A percentile compares a stretch with the other conserved stretches of the same genome.
Evolutionary conservation across 192 early-diverging fungal species (phyloP).

Genomic region (Geranomyces michiganensis): DNA sequence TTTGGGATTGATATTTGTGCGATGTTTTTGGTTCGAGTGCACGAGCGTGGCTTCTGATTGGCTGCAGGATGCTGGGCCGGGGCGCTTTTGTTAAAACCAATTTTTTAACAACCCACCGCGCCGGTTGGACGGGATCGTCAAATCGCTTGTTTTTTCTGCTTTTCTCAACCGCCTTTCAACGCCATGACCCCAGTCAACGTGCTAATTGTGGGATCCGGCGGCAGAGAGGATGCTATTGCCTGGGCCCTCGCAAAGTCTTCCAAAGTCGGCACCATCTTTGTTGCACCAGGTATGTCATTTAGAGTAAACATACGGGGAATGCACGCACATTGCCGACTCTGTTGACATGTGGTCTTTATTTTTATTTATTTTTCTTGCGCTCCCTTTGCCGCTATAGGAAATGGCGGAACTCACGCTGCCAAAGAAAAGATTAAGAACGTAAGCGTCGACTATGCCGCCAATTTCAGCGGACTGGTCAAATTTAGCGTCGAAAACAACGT

Average conservation of each 20-base stretch:
- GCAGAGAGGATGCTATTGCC: slow-evolving; percentile 95
- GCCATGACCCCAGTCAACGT: slow-evolving; percentile 42
- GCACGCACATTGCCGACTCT: background rate
- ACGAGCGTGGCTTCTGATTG: no score
- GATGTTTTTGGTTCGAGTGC: no score
- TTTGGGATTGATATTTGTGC: no score
- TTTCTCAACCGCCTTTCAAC: no score
- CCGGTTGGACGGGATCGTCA: no score
- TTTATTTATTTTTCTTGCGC: background rate
- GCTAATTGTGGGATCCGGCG: slow-evolving; percentile 90
- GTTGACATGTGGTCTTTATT: background rate
- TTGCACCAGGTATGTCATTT: slow-evolving; percentile 77
- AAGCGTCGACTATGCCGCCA: slow-evolving; percentile 58
- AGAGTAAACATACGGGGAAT: background rate
- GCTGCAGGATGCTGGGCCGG: no score
- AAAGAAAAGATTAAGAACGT: slow-evolving; percentile 82
- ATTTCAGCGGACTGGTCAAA: slow-evolving; percentile 74
- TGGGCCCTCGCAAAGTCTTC: slow-evolving; percentile 84
- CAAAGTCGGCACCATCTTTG: slow-evolving; percentile 79
- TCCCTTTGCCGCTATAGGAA: slow-evolving; percentile 72
- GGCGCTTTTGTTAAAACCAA: no score
- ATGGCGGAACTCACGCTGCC: slow-evolving; percentile 84
- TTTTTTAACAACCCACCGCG: no score
- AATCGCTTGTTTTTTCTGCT: no score
- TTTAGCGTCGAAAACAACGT: slow-evolving; percentile 82